Percentiles rank a stretch among this genome's conserved stretches.
Evolutionary conservation across 1,284 basidiomycete species (phyloP).

Genomic region (Sporisorium reilianum): DNA sequence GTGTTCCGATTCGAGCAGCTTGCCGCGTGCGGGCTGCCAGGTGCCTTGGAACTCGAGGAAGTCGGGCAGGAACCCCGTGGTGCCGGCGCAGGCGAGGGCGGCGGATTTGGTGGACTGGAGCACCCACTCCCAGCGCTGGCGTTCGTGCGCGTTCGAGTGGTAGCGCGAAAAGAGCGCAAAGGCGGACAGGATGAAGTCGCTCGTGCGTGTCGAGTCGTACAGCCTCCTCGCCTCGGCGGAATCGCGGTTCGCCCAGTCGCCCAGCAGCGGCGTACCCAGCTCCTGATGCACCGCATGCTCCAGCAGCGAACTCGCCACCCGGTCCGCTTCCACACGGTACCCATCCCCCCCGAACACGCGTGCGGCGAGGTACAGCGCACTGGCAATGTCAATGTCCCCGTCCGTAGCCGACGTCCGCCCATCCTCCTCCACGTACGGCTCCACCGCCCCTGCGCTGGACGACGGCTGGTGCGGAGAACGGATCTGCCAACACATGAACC

Average conservation of each 20-base stretch:
- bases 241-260: slow-evolving; percentile 62
- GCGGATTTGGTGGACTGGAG: slow-evolving; percentile 46
- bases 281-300: slow-evolving; percentile 50
- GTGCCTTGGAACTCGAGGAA: slow-evolving; percentile 44
- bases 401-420: slow-evolving; percentile 59
- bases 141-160: slow-evolving; percentile 35
- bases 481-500: slow-evolving; percentile 65
- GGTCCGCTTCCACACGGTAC: slow-evolving; percentile 48
- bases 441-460: slow-evolving; percentile 9
- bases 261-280: slow-evolving; percentile 54
- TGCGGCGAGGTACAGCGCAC: slow-evolving; percentile 51
- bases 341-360: slow-evolving; percentile 35
- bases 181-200: slow-evolving; percentile 59
- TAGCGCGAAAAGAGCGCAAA: slow-evolving; percentile 54
- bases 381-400: slow-evolving; percentile 65
- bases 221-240: slow-evolving; percentile 33
- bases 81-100: slow-evolving; percentile 25
- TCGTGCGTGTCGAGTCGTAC: slow-evolving; percentile 56
- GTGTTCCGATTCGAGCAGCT: slow-evolving; percentile 56
- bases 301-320: slow-evolving; percentile 38
- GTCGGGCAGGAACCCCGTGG: slow-evolving; percentile 56
- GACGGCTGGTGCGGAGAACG: slow-evolving; percentile 30
- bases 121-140: slow-evolving; percentile 53
- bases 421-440: slow-evolving; percentile 55
- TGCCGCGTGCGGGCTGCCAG: slow-evolving; percentile 47